A percentile compares a stretch with the other conserved stretches of the same genome.
These are phyloP conservation scores for Carnegiea gigantea DNA, from an alignment of 179 eudicot genomes.

Conservation along the genomic window DNA sequence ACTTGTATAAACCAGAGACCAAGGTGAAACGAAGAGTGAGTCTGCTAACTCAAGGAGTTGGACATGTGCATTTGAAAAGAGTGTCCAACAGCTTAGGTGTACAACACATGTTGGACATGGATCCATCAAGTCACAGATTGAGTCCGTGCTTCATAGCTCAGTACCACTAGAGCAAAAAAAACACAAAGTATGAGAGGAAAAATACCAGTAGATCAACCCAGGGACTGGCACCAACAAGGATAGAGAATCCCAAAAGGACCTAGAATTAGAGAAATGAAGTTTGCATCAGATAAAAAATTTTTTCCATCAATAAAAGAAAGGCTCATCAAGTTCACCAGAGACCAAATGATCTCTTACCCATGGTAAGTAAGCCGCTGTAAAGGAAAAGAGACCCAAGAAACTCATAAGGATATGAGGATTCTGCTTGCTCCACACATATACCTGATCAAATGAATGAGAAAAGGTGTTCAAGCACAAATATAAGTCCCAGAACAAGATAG, in stretches of 20 bases:
- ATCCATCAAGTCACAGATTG: not conserved
- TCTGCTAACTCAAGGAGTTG: no score
- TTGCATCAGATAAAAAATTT: not conserved
- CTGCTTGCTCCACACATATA: conserved; percentile 99
- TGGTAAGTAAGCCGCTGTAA: conserved; percentile 95
- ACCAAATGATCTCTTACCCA: conserved; percentile 56
- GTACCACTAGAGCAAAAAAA: not conserved
- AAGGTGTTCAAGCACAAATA: not conserved
- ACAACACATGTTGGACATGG: not conserved
- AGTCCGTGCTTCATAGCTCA: not conserved
- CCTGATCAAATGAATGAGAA: conserved; percentile 40
- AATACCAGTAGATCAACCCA: conserved; percentile 96
- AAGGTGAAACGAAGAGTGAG: not conserved
- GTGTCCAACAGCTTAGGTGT: not conserved
- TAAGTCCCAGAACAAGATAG: not conserved
- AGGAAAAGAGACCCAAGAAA: conserved; percentile 93
- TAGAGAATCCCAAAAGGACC: conserved; percentile 95
- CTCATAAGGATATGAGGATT: conserved; percentile 97
- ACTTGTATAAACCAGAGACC: not conserved
- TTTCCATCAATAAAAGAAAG: not conserved
- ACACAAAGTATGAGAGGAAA: conserved; percentile 13
- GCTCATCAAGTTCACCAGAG: not conserved
- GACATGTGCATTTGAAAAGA: not conserved
- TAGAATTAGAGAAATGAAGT: conserved; percentile 33
- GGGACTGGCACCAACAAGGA: conserved; percentile 96